These are phyloP conservation scores for Omphalotus olearius DNA, from an alignment of 1,284 basidiomycete species.

Conservation along the genomic window DNA sequence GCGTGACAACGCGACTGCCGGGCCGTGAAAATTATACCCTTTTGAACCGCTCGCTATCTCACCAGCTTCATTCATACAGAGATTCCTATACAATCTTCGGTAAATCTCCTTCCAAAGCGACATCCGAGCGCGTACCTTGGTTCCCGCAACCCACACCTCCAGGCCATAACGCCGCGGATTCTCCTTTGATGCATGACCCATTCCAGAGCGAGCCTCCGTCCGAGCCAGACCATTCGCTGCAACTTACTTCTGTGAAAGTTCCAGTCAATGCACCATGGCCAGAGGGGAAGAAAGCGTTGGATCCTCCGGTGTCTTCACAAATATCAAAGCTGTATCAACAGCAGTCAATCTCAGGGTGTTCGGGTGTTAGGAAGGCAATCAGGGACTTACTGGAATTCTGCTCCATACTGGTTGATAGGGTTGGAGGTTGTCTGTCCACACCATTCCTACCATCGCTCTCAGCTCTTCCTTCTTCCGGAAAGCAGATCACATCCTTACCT, in stretches of 20 bases:
- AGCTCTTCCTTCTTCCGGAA: not conserved
- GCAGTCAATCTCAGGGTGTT: not conserved
- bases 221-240: conserved; percentile 50
- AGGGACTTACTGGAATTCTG: conserved; percentile 43
- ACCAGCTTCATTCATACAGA: too few species aligned
- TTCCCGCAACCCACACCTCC: conserved; percentile 46
- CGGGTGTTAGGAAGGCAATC: not conserved
- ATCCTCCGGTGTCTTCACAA: conserved; percentile 52
- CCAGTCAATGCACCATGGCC: conserved; percentile 50
- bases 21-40: too few species aligned
- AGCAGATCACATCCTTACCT: conserved; percentile 20
- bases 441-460: conserved; percentile 35
- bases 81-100: too few species aligned
- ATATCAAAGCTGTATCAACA: conserved; percentile 46
- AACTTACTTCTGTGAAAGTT: conserved; percentile 49
- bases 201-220: conserved; percentile 42
- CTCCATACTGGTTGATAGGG: conserved; percentile 38
- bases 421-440: conserved; percentile 46
- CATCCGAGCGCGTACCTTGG: conserved; percentile 31
- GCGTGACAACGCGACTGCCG: too few species aligned
- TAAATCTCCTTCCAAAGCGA: too few species aligned
- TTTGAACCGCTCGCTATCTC: too few species aligned
- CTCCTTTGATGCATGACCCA: conserved; percentile 47
- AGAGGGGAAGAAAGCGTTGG: conserved; percentile 49
- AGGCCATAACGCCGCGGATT: conserved; percentile 46